Percentiles rank a stretch among this genome's conserved stretches.
phyloP scores from a whole-genome alignment of 805 yeast genomes.

The Yarrowia porcina region DNA sequence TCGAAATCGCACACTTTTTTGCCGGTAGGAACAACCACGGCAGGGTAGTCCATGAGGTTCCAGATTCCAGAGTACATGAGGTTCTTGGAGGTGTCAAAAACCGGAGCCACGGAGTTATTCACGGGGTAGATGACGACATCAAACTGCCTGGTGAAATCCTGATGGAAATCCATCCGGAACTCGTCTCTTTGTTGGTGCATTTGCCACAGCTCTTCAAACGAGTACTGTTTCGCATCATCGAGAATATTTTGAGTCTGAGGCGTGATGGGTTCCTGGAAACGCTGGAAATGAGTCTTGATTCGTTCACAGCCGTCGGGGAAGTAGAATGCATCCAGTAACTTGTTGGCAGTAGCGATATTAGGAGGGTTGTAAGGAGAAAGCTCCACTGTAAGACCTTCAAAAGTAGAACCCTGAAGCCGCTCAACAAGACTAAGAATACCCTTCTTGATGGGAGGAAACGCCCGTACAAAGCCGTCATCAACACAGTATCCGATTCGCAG shows the following conservation, averaged over 20 bases:
- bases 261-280: constrained; percentile 28
- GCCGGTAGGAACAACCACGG: constrained; percentile 29
- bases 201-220: constrained; percentile 41
- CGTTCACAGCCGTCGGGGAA: constrained; percentile 48
- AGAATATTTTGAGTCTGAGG: constrained; percentile 39
- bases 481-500: constrained; percentile 47
- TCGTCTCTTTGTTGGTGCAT: constrained; percentile 43
- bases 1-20: constrained; percentile 40
- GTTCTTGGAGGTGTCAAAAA: constrained; percentile 61
- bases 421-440: constrained; percentile 51
- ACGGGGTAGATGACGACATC: constrained; percentile 7
- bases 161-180: constrained; percentile 21
- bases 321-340: constrained; percentile 49
- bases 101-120: constrained; percentile 53
- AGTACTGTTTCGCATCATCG: constrained; percentile 8
- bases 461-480: constrained; percentile 48
- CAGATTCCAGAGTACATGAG: constrained; percentile 39
- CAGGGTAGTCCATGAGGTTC: constrained; percentile 32
- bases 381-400: neutral
- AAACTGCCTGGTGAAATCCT: neutral
- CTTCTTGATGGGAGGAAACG: constrained; percentile 55
- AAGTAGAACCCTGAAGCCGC: constrained; percentile 47
- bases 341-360: constrained; percentile 46
- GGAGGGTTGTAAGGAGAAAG: neutral
- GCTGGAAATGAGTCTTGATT: constrained; percentile 37